Evolutionary conservation across 1,284 basidiomycete genomes (phyloP), one percentile per base, ranked within the genome.

Genomic region (Chondrostereum purpureum): DNA sequence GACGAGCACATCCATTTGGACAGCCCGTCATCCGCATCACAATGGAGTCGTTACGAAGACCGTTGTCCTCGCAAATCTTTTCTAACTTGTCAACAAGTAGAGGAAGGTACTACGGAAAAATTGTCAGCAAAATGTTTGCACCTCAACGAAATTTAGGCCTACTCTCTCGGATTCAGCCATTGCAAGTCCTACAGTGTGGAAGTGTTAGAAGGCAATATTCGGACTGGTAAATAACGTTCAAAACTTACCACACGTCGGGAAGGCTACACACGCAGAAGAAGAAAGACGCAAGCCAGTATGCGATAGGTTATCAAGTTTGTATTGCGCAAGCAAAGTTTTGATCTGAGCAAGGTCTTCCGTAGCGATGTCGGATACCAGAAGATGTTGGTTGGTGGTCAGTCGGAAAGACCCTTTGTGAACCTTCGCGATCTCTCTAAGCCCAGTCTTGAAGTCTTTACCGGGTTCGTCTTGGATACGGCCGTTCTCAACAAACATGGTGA

Each of bases 11-110:
- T 44, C 91, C 92, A 60, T 95, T 95, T 10, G 92, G 92, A 61
- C 92, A 95, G 34, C 92, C 92, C 13, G 92, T 94, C 95, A 98
- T 98, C 48, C 95, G 82, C 92, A 98, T 96, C 47, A 96, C 83
- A 53, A 98, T 94, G 2, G 90, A 86, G 63, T 97, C 93, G 61
- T 93, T 88, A 44, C 92, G 78, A 39, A 99, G 72, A 19, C 95
- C 95, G 55, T 84, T 88, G 60, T 92, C 88, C 62, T 98, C 93
- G 60, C 91, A 92, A 22, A 98, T 87, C 66, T 83, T 82, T 71
- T 99, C 96, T 19, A 99, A 85, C 70, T 98, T 98, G 70, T 92
- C 89, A 52, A 98, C 77, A 39, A 99, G 81, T 18, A 95, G 58
- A 6, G 96, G 96, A n/a, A 99, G 73, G 65, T 97, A 98, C 80